These are phyloP conservation scores for Penicillium sp. DNA, from an alignment of 2,329 filamentous ascomycete species.

Conservation along the genomic window DNA sequence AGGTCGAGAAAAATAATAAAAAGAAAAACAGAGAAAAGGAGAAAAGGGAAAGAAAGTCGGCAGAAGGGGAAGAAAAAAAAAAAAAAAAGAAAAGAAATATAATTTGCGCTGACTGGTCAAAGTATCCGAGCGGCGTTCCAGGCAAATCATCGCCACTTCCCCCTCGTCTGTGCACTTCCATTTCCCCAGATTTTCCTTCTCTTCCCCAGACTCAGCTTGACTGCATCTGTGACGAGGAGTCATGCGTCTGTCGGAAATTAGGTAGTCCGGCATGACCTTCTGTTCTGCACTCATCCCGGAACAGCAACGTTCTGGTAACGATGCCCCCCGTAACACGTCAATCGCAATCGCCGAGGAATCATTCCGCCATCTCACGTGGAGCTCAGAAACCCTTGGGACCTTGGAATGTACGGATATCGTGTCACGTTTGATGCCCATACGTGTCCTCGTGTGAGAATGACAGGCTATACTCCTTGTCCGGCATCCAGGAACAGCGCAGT, in stretches of 20 bases:
- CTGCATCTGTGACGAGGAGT: too few species aligned
- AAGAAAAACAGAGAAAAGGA: constrained; percentile 5
- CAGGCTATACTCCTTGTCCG: neutral
- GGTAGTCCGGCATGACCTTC: neutral
- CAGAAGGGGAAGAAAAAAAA: neutral
- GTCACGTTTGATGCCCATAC: neutral
- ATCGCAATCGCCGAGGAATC: neutral
- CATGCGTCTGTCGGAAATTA: neutral
- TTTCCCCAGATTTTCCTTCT: constrained; percentile 27
- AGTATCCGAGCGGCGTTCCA: constrained; percentile 17
- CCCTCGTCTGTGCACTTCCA: neutral
- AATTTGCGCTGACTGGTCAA: constrained; percentile 18
- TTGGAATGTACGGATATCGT: neutral
- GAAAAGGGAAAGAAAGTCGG: neutral
- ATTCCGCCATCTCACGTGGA: neutral
- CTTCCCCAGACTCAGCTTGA: constrained; percentile 25
- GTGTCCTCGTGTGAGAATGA: neutral
- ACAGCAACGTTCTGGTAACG: neutral
- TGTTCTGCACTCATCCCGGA: neutral
- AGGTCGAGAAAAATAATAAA: neutral
- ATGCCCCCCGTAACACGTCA: neutral
- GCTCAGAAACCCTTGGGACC: too few species aligned
- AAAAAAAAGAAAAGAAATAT: too few species aligned
- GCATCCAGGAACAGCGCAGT: neutral
- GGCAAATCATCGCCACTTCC: constrained; percentile 16